Evolutionary conservation across 169 alveolate genomes (phyloP).

Genomic region (Cystoisospora suis): DNA sequence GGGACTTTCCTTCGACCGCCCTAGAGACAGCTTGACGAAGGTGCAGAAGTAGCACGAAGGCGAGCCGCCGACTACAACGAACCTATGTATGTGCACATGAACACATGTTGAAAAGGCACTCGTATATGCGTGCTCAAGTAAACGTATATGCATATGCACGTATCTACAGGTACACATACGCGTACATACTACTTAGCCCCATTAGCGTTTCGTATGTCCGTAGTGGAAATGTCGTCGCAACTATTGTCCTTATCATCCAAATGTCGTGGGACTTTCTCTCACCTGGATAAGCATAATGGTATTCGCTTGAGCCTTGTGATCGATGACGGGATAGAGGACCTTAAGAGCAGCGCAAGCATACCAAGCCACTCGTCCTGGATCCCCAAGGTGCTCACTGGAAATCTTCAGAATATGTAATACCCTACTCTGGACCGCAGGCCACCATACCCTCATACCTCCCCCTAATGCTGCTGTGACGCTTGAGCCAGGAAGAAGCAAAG

Average conservation of each 20-base stretch:
- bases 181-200: not conserved
- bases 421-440: slow-evolving; percentile 56
- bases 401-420: slow-evolving; percentile 36
- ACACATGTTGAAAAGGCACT: not conserved
- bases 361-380: slow-evolving; percentile 40
- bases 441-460: slow-evolving; percentile 32
- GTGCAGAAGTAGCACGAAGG: too few species aligned
- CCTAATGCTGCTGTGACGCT: not conserved
- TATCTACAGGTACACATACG: not conserved
- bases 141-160: not conserved
- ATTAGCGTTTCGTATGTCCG: too few species aligned
- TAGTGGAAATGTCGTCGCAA: too few species aligned
- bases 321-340: slow-evolving; percentile 44
- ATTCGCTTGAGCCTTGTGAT: slow-evolving; percentile 39
- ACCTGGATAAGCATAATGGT: slow-evolving; percentile 43
- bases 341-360: slow-evolving; percentile 33
- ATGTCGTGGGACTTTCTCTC: too few species aligned
- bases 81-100: not conserved
- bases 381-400: slow-evolving; percentile 42
- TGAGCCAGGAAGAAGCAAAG: not conserved
- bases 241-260: too few species aligned
- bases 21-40: too few species aligned
- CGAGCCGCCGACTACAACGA: not conserved
- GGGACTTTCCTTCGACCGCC: not conserved
- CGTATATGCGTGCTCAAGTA: not conserved